These are phyloP conservation scores for Wickerhamiella kurtzmanii DNA, from an alignment of 805 yeast genomes.

Conservation along the genomic window DNA sequence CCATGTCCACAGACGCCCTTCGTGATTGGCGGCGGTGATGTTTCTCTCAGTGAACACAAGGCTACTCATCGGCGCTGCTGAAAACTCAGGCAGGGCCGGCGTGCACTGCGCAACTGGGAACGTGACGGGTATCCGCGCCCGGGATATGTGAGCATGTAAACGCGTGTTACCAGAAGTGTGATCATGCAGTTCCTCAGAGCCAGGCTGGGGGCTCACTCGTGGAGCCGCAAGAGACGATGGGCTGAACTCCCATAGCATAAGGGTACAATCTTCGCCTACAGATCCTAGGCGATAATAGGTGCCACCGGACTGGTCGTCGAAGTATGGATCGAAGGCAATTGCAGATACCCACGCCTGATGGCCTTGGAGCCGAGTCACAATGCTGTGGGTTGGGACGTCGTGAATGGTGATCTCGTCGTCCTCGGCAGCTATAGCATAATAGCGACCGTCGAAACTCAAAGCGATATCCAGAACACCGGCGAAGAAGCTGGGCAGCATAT, in stretches of 20 bases:
- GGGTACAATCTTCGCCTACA: conserved; percentile 43
- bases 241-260: conserved; percentile 42
- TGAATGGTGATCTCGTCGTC: conserved; percentile 38
- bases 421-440: conserved; percentile 37
- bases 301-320: conserved; percentile 12
- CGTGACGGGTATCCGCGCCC: conserved; percentile 16
- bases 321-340: conserved; percentile 33
- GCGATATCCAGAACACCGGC: conserved; percentile 45
- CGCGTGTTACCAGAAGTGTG: conserved; percentile 3
- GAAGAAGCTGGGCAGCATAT: conserved; percentile 49
- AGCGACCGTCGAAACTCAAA: conserved; percentile 43
- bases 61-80: conserved; percentile 21
- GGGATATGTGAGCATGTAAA: conserved; percentile 21
- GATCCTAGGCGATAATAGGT: conserved; percentile 35
- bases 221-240: conserved; percentile 30
- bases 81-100: conserved; percentile 19
- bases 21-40: conserved; percentile 21
- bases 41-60: conserved; percentile 16
- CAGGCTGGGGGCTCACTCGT: conserved; percentile 7
- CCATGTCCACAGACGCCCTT: conserved; percentile 27
- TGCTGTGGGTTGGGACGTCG: conserved; percentile 24
- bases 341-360: conserved; percentile 40
- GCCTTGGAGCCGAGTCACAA: conserved; percentile 34
- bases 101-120: conserved; percentile 20
- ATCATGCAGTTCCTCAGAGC: not conserved